Percentiles rank a stretch among this genome's conserved stretches.
Conservation (phyloP, 2,329 filamentous ascomycete species). For the Xylaria sp. region DNA sequence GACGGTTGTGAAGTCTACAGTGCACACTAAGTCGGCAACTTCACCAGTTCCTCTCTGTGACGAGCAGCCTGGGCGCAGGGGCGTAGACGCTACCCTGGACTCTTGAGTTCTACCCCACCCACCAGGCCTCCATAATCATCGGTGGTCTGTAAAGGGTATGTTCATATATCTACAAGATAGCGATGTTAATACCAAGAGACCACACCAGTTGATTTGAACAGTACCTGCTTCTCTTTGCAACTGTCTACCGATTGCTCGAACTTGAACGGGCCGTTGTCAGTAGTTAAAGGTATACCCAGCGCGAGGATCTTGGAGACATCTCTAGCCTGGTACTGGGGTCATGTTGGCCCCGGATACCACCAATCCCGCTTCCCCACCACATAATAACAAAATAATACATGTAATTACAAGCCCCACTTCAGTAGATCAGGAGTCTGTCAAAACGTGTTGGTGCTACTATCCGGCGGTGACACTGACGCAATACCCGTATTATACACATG, state of each 20-base stretch:
- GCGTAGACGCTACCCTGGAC: not conserved
- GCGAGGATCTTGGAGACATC: not conserved
- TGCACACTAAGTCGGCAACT: not conserved
- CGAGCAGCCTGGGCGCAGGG: not conserved
- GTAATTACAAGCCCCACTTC: not conserved
- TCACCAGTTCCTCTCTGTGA: not conserved
- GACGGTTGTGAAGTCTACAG: not conserved
- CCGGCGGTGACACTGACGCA: constrained; percentile 8
- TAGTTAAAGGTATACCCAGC: not conserved
- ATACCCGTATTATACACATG: not conserved
- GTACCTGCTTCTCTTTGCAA: not conserved
- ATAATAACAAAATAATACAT: not conserved
- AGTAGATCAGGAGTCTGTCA: constrained; percentile 9
- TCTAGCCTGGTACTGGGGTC: not conserved
- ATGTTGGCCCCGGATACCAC: not conserved
- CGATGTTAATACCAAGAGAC: not conserved
- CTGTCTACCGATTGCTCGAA: not conserved
- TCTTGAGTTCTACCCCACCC: not conserved
- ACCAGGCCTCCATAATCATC: not conserved
- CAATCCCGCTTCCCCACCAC: constrained; percentile 4
- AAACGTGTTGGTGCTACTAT: not conserved
- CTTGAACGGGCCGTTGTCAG: not conserved
- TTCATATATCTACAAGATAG: not conserved
- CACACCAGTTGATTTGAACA: too few species aligned
- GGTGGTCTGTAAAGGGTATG: not conserved